Conservation (phyloP, 352 stramenopile species). For the Globisporangium cystogenes region DNA sequence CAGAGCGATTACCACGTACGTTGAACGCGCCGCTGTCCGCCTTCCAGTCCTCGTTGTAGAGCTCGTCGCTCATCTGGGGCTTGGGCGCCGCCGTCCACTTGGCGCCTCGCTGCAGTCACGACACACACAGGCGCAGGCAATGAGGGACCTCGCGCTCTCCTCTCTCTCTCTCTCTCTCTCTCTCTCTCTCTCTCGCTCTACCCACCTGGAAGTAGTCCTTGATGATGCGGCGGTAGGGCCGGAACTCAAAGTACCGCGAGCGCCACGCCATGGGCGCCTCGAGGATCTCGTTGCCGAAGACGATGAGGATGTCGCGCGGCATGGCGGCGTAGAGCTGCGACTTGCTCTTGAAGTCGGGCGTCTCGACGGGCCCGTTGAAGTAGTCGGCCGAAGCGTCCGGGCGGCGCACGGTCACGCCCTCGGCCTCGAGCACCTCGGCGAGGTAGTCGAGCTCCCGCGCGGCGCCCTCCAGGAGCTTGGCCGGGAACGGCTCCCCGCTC, state of each 20-base stretch:
- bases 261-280: slow-evolving; percentile 89
- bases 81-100: slow-evolving; percentile 89
- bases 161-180: neutral
- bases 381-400: slow-evolving; percentile 58
- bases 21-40: slow-evolving; percentile 74
- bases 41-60: slow-evolving; percentile 87
- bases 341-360: slow-evolving; percentile 81
- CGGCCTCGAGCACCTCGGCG: slow-evolving; percentile 71
- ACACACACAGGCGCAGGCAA: neutral
- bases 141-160: neutral
- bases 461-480: slow-evolving; percentile 67
- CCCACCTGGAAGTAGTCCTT: slow-evolving; percentile 86
- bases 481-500: slow-evolving; percentile 70
- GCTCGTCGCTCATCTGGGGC: slow-evolving; percentile 86
- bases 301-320: slow-evolving; percentile 85
- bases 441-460: slow-evolving; percentile 86
- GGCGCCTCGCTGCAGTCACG: slow-evolving; percentile 42
- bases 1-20: too few relatives aligned
- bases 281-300: slow-evolving; percentile 88
- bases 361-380: slow-evolving; percentile 75
- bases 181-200: neutral
- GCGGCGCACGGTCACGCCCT: slow-evolving; percentile 80
- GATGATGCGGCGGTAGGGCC: slow-evolving; percentile 83
- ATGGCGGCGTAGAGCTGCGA: slow-evolving; percentile 87
- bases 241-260: slow-evolving; percentile 89